These are phyloP conservation scores for Spirogloea muscicola DNA, from an alignment of 139 green algal species.

Conservation along the genomic window DNA sequence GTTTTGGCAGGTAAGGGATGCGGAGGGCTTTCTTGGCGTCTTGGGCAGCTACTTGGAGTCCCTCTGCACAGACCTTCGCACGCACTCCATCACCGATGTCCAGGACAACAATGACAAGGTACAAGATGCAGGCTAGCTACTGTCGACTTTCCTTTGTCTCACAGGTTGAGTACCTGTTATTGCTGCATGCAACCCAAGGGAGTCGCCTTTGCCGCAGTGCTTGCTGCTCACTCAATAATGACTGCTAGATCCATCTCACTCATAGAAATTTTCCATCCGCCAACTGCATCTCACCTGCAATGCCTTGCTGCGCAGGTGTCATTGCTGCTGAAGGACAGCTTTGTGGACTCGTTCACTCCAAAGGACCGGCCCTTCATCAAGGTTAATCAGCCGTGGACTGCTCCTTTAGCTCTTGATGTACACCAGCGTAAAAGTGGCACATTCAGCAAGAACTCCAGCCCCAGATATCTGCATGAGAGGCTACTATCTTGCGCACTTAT, in stretches of 20 bases:
- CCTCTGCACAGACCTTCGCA: slow-evolving; percentile 64
- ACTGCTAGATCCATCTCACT: no score
- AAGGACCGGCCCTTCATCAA: slow-evolving; percentile 68
- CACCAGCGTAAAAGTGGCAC: no score
- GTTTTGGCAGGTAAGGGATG: slow-evolving; percentile 51
- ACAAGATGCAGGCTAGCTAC: slow-evolving; percentile 11
- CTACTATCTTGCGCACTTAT: no score
- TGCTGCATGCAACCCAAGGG: not conserved
- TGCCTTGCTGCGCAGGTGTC: slow-evolving; percentile 43
- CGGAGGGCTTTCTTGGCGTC: slow-evolving; percentile 15
- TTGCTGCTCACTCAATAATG: not conserved
- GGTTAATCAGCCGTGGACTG: no score
- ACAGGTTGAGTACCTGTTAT: not conserved
- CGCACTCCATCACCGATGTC: slow-evolving; percentile 83
- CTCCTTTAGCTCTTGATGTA: no score
- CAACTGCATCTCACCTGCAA: no score
- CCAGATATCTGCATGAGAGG: no score
- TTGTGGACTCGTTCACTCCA: slow-evolving; percentile 62
- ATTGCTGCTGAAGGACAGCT: slow-evolving; percentile 68
- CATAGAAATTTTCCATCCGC: no score
- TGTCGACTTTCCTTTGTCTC: slow-evolving; percentile 6
- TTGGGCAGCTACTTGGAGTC: slow-evolving; percentile 52
- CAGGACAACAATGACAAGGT: slow-evolving; percentile 18
- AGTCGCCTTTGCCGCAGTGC: not conserved
- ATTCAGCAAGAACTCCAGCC: no score